phyloP scores from a whole-genome alignment of 257 asterid species.

The Solanum piurae region DNA sequence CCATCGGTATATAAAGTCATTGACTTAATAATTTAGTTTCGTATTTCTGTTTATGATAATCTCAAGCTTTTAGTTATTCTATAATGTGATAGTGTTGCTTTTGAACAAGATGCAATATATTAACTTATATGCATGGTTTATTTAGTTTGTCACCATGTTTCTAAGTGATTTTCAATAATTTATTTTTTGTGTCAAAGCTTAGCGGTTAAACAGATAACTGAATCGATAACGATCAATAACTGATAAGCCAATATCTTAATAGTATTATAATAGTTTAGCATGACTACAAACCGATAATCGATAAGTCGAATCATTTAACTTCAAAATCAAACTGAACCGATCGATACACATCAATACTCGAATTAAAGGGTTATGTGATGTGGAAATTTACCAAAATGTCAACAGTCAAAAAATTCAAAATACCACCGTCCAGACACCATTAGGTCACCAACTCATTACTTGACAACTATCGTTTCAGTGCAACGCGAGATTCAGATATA shows the following conservation, averaged over 20 bases:
- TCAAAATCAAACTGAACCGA: not conserved
- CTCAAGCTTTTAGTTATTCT: not conserved
- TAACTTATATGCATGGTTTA: too few species aligned
- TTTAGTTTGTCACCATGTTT: too few species aligned
- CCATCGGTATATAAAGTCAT: not conserved
- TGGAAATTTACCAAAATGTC: not conserved
- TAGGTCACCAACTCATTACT: not conserved
- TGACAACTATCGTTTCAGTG: too few species aligned
- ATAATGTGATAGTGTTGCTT: not conserved
- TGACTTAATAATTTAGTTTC: not conserved
- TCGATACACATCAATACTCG: not conserved
- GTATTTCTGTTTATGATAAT: too few species aligned
- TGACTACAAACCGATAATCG: too few species aligned
- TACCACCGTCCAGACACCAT: not conserved
- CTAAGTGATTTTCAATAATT: too few species aligned
- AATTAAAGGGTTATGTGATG: not conserved
- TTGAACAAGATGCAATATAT: not conserved
- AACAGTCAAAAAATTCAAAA: too few species aligned
- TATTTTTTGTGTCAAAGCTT: too few species aligned
- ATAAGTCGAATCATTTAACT: not conserved
- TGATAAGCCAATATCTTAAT: not conserved
- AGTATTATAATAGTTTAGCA: not conserved
- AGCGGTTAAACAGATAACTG: too few species aligned
- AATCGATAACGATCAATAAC: too few species aligned
- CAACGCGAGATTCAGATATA: too few species aligned